Evolutionary conservation across 2,329 filamentous ascomycete genomes (phyloP), one percentile per base, ranked within the genome.

Genomic region (Colletotrichum tropicicola): DNA sequence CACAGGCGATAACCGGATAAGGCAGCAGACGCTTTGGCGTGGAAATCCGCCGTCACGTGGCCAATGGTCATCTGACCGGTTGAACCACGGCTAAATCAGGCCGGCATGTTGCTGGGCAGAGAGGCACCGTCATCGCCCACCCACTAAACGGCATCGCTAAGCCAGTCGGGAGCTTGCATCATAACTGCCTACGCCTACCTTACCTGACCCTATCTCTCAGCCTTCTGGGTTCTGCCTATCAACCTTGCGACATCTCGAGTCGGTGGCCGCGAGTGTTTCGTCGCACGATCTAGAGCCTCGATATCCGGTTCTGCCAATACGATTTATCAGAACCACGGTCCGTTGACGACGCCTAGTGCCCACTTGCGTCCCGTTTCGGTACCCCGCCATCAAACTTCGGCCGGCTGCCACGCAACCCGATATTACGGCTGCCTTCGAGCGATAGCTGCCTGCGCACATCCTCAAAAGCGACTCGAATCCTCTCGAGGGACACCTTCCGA

Each of bases 311-410:
- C 43, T 32, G 10, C 12, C 37, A 32, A 21, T n/a, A 56, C 23
- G 23, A 15, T 37, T 44, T n/a, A 27, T 37, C 30, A 30, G 15
- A 21, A 48, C 51, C 28, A 27, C 57, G 49, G 37, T 25, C 32
- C 30, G 57, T 41, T 62, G 49, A 61, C 17, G 51, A 65, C 57
- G 51, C 27, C 56, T 39, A 32, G 57, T 62, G 49, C 51, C 57
- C 52, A 61, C 47, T 59, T 59, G 59, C 41, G 48, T 63, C 39
- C 52, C 41, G 52, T 66, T 58, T 66, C 52, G 58, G 63, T 53
- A 66, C 63, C 63, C 63, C 63, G 59, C 63, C 63, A 66, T 66
- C 63, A 66, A 66, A 66, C 63, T 59, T 66, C 45, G 52, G 52
- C 35, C 30, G 59, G 57, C 58, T 51, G 63, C 63, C 63, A 66